These are phyloP conservation scores for Globisporangium nagaii DNA, from an alignment of 352 stramenopile genomes.

Conservation along the genomic window DNA sequence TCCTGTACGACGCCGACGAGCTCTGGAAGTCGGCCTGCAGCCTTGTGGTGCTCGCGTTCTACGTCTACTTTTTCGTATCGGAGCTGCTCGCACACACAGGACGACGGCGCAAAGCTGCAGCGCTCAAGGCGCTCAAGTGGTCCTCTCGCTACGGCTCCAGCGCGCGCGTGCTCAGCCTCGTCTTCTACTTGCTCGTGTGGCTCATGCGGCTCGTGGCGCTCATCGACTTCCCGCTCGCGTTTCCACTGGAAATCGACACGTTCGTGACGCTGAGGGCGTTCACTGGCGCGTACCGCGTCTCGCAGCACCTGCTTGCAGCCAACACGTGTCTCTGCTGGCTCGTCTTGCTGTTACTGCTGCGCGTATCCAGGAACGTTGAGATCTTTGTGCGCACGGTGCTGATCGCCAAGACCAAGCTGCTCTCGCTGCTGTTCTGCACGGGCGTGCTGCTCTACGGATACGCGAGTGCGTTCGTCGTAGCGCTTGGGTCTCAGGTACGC, in stretches of 20 bases:
- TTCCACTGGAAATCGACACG: constrained; percentile 24
- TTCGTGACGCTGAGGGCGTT: constrained; percentile 35
- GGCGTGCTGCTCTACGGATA: constrained; percentile 36
- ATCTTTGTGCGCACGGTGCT: constrained; percentile 32
- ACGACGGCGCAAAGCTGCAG: constrained; percentile 14
- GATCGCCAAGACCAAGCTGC: constrained; percentile 21
- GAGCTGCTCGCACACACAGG: constrained; percentile 27
- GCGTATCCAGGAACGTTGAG: constrained; percentile 32
- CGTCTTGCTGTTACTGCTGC: constrained; percentile 33
- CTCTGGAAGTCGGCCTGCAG: constrained; percentile 22
- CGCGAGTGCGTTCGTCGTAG: constrained; percentile 36
- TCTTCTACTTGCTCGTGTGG: constrained; percentile 38
- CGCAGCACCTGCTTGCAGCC: constrained; percentile 26
- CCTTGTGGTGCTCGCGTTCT: constrained; percentile 30
- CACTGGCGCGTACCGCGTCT: constrained; percentile 27
- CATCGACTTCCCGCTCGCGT: constrained; percentile 24
- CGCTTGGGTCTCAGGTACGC: constrained; percentile 22
- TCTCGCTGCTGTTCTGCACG: constrained; percentile 28
- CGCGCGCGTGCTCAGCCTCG: constrained; percentile 23
- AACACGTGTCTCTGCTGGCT: constrained; percentile 42
- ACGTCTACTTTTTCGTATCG: constrained; percentile 38
- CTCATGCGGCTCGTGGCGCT: constrained; percentile 30
- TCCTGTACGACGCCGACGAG: constrained; percentile 26
- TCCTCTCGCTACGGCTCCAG: constrained; percentile 23
- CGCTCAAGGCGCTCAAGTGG: constrained; percentile 16